Base-by-base conservation (phyloP, 192 early-diverging fungal genomes). In the Podila verticillata region DNA sequence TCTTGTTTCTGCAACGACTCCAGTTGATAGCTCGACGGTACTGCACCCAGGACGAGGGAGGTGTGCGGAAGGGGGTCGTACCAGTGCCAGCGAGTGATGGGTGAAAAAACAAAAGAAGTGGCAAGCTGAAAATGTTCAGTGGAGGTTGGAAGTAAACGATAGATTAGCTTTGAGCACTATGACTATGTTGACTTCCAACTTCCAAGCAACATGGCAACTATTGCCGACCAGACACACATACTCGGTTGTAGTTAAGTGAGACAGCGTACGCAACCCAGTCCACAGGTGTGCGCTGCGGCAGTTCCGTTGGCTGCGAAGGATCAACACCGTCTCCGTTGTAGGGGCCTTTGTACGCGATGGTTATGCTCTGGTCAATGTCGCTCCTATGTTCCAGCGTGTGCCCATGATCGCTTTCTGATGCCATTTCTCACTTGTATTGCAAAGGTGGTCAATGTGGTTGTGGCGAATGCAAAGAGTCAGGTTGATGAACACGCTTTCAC, bases 11-110 rank as follows among this genome's bases (percentile, higher is more conserved):
- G 48, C 5, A 79, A 58, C 29, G 70, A 63, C 0, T 0, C 22
- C 19, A 79, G 60, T 4, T 63, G 58, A 12, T 80, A 54, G 3
- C 60, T 48, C 2, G 70, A 72, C 12, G 77, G 77, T 0, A 80
- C 66, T 17, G 77, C 77, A 15, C 77, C 77, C 2, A 80, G 57
- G 61, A 80, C 60, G 24, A 80, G 28, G 9, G 51, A 48, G 0
- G 70, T 64, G 22, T 80, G 32, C 2, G 77, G 77, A 22, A 80
- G 29, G 5, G 47, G 36, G 28, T 80, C 61, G 48, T 60, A 65
- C 77, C 77, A 80, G 35, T 80, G 61, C 77, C 77, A 80, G 10
- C n/a, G 69, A 3, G 77, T 80, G 20, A 80, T 24, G 7, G 77
- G 61, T 1, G 65, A 63, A 17, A 80, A 58, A 13, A 67, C 31